Percentiles rank a stretch among this genome's conserved stretches.
These are phyloP conservation scores for Taxawa tesnikishii DNA, from an alignment of 2,329 filamentous ascomycete genomes.

Conservation along the genomic window DNA sequence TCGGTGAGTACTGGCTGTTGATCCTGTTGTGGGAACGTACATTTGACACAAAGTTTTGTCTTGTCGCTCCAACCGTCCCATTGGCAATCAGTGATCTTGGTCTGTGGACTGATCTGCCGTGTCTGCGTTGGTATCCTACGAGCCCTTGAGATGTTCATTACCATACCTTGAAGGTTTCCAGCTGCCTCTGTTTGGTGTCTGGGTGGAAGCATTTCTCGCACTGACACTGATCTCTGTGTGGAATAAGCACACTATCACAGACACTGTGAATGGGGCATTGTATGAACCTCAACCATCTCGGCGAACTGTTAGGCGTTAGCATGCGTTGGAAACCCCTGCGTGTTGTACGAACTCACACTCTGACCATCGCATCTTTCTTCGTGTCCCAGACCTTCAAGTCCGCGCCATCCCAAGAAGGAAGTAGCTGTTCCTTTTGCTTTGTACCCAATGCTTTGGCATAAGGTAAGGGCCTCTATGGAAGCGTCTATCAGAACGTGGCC, in stretches of 20 bases:
- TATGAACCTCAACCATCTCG: constrained; percentile 6
- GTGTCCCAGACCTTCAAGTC: constrained; percentile 4
- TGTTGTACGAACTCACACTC: neutral
- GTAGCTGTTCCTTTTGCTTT: too few relatives aligned
- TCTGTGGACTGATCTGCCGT: too few relatives aligned
- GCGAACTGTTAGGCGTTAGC: constrained; percentile 3
- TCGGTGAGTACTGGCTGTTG: neutral
- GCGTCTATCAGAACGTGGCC: too few relatives aligned
- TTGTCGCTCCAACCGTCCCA: neutral
- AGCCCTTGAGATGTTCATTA: too few relatives aligned
- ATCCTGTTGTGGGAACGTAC: neutral
- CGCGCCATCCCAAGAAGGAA: constrained; percentile 3
- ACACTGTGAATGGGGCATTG: too few relatives aligned
- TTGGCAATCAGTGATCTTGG: too few relatives aligned
- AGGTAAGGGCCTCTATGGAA: too few relatives aligned
- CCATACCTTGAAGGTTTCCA: constrained; percentile 8
- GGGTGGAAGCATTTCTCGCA: constrained; percentile 9
- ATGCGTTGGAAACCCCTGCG: neutral
- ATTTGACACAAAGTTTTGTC: constrained; percentile 4
- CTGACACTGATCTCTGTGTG: constrained; percentile 8
- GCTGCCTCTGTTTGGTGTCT: constrained; percentile 8
- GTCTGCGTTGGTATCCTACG: too few relatives aligned
- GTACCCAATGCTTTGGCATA: too few relatives aligned
- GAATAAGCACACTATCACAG: too few relatives aligned
- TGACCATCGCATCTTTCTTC: constrained; percentile 1